These are phyloP conservation scores for Lecanicillium sp. DNA, from an alignment of 2,329 filamentous ascomycete species.

Conservation along the genomic window DNA sequence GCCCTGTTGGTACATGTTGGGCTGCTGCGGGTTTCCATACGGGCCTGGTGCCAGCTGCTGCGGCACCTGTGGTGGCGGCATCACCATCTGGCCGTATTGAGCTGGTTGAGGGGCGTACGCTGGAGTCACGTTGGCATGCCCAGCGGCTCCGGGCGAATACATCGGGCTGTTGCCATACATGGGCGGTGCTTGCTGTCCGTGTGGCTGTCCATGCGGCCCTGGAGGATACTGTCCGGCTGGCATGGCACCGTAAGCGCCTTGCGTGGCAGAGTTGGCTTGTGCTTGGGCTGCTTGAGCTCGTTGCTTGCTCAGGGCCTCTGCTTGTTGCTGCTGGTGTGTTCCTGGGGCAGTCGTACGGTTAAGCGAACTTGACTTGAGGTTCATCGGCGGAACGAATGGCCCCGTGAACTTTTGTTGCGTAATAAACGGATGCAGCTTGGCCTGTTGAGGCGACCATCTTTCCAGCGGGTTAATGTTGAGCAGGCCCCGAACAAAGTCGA, in stretches of 20 bases:
- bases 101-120: conserved; percentile 69
- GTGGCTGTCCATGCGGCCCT: conserved; percentile 14
- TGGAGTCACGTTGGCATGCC: conserved; percentile 47
- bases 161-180: conserved; percentile 79
- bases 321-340: conserved; percentile 92
- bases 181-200: conserved; percentile 42
- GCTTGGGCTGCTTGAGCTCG: conserved; percentile 65
- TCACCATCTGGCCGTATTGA: conserved; percentile 66
- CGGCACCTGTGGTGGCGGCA: conserved; percentile 49
- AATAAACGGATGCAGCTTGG: conserved; percentile 95
- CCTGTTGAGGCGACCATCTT: conserved; percentile 95
- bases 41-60: conserved; percentile 59
- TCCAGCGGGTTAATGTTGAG: conserved; percentile 93
- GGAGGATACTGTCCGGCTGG: conserved; percentile 39
- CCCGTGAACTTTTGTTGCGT: conserved; percentile 96
- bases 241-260: conserved; percentile 55
- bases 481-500: conserved; percentile 91
- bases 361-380: conserved; percentile 77
- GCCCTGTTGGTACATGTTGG: conserved; percentile 57
- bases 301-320: conserved; percentile 89
- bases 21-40: conserved; percentile 48
- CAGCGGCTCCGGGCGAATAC: conserved; percentile 54
- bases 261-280: conserved; percentile 60
- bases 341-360: conserved; percentile 86
- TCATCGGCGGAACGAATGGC: conserved; percentile 95